These are phyloP conservation scores for Macrophomina tecta DNA, from an alignment of 2,329 filamentous ascomycete species.

Conservation along the genomic window DNA sequence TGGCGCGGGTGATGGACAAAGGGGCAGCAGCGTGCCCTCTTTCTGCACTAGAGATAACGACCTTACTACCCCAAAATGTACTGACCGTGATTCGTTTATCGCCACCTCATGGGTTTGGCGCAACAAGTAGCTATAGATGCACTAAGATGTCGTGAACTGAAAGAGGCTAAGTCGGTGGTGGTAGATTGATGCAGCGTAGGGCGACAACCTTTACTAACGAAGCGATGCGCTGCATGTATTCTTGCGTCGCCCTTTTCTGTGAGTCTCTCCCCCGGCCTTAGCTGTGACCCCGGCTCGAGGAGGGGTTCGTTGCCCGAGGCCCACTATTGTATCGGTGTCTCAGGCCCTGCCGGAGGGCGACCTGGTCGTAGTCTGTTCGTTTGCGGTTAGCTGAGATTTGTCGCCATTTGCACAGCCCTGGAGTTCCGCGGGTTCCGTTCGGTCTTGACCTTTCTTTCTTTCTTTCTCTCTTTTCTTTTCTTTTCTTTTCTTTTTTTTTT, in stretches of 20 bases:
- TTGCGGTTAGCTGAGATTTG: not conserved
- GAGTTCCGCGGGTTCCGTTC: not conserved
- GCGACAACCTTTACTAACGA: too few relatives aligned
- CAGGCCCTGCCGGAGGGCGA: not conserved
- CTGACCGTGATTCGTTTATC: not conserved
- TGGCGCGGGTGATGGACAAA: slow-evolving; percentile 2
- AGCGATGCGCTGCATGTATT: too few relatives aligned
- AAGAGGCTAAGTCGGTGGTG: too few relatives aligned
- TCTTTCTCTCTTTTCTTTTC: too few relatives aligned
- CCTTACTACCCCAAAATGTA: not conserved
- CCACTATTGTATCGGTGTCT: not conserved
- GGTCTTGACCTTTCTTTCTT: too few relatives aligned
- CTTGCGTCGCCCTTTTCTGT: too few relatives aligned
- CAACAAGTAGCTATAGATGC: too few relatives aligned
- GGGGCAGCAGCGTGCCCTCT: not conserved
- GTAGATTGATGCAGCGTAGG: too few relatives aligned
- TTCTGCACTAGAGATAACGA: slow-evolving; percentile 2
- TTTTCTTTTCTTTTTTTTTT: too few relatives aligned
- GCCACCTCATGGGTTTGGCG: too few relatives aligned
- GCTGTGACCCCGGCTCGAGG: not conserved
- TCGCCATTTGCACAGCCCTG: not conserved
- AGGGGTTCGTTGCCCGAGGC: not conserved
- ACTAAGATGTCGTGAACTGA: too few relatives aligned
- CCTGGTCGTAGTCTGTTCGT: not conserved
- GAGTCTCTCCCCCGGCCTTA: not conserved